phyloP scores from a whole-genome alignment of 2,329 filamentous ascomycete genomes.

The Tolypocladium nubicola region DNA sequence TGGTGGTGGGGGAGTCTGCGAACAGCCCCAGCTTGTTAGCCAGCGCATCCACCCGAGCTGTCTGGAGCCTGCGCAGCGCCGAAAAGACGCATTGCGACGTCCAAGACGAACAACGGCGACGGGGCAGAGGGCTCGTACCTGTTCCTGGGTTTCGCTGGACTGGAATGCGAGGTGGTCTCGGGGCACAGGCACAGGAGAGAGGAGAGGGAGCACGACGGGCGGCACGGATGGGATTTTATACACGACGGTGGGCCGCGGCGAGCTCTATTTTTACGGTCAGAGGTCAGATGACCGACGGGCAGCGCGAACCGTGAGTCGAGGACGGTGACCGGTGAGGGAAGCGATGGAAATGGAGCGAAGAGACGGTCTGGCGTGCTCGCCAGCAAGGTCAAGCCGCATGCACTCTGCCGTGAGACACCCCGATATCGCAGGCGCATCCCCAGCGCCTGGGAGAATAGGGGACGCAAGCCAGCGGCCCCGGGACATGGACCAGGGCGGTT shows the following conservation, averaged over 20 bases:
- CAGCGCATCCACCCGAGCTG: not conserved
- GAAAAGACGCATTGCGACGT: not conserved
- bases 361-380: too few relatives aligned
- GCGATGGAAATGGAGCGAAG: not conserved
- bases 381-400: not conserved
- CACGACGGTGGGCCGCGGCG: not conserved
- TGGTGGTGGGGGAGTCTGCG: not conserved
- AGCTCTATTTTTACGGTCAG: not conserved
- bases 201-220: not conserved
- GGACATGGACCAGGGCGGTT: not conserved
- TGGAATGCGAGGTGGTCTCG: not conserved
- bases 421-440: not conserved
- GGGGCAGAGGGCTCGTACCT: not conserved
- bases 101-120: not conserved
- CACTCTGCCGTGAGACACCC: not conserved
- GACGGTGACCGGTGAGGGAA: not conserved
- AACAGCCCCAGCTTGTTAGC: not conserved
- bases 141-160: not conserved
- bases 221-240: not conserved
- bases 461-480: not conserved
- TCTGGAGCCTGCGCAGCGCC: not conserved
- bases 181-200: not conserved
- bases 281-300: not conserved
- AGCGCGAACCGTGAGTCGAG: not conserved
- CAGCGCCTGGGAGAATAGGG: too few relatives aligned